phyloP scores from a whole-genome alignment of 257 asterid genomes.

The Voacanga thouarsii region DNA sequence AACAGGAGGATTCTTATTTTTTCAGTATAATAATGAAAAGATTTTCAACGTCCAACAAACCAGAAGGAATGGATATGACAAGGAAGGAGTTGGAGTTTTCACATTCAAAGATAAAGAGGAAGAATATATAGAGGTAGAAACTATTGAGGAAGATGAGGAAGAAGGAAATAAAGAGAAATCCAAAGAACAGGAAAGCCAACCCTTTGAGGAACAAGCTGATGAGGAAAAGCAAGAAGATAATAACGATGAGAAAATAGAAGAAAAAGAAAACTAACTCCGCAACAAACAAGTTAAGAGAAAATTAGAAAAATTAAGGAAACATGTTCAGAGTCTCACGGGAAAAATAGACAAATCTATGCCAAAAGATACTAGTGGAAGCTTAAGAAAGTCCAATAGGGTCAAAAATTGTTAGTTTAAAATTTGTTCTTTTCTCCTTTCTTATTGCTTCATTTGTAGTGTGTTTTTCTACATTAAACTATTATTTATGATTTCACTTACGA shows the following conservation, averaged over 20 bases:
- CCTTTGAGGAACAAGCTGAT: not conserved
- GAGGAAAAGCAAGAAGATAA: not conserved
- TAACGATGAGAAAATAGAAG: not conserved
- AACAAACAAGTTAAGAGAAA: not conserved
- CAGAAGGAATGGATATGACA: not conserved
- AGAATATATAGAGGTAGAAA: not conserved
- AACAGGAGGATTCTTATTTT: conserved; percentile 4
- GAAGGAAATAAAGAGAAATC: not conserved
- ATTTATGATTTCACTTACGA: too few relatives aligned
- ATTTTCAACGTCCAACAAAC: conserved; percentile 5
- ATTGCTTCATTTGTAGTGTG: not conserved
- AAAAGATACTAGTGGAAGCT: not conserved
- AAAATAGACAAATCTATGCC: not conserved
- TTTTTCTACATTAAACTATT: too few relatives aligned
- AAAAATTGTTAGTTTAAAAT: too few relatives aligned
- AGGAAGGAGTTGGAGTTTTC: conserved; percentile 1
- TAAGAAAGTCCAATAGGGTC: not conserved
- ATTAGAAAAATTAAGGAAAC: not conserved
- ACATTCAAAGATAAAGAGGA: not conserved
- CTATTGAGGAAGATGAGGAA: not conserved
- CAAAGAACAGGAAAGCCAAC: not conserved
- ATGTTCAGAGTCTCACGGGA: not conserved
- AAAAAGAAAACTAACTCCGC: not conserved
- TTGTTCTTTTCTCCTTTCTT: too few relatives aligned
- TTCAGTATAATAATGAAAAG: not conserved